Conservation (phyloP, 2,329 filamentous ascomycete genomes). For the Ambrosiella xylebori region DNA sequence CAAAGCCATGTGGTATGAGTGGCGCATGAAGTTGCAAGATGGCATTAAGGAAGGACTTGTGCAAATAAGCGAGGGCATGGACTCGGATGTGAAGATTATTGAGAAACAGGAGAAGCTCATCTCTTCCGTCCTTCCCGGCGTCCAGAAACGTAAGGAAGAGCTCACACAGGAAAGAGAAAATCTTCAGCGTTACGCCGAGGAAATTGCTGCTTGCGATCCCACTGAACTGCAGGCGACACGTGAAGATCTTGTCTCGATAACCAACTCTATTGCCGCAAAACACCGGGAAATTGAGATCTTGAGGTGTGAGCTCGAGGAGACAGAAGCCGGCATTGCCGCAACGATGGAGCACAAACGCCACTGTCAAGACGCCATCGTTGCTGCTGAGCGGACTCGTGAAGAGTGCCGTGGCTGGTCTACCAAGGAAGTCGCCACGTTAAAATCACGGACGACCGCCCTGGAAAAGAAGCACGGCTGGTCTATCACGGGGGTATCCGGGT, state of each 20-base stretch:
- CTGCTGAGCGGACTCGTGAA: constrained; percentile 69
- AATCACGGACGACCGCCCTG: constrained; percentile 50
- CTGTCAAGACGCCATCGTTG: constrained; percentile 56
- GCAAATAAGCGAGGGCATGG: constrained; percentile 60
- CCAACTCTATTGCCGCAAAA: constrained; percentile 54
- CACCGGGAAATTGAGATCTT: constrained; percentile 49
- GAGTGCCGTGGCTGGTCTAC: constrained; percentile 81
- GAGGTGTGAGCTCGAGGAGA: constrained; percentile 47
- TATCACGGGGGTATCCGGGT: constrained; percentile 45
- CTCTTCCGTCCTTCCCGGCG: constrained; percentile 45
- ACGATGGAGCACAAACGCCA: constrained; percentile 46
- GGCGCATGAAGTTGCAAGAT: constrained; percentile 75
- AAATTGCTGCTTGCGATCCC: constrained; percentile 64
- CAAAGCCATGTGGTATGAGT: constrained; percentile 96
- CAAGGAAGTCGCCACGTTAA: constrained; percentile 61
- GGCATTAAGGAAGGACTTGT: constrained; percentile 68
- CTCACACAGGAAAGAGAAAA: constrained; percentile 48
- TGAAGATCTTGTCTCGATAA: constrained; percentile 45
- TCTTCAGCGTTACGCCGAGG: constrained; percentile 54
- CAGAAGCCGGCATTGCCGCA: constrained; percentile 45
- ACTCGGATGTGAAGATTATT: constrained; percentile 50
- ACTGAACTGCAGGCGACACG: constrained; percentile 59
- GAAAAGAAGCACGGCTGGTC: constrained; percentile 55
- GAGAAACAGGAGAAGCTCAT: constrained; percentile 52
- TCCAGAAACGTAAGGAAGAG: constrained; percentile 42